Evolutionary conservation across 2,329 filamentous ascomycete genomes (phyloP).

Genomic region (Ophiosphaerella korrae): DNA sequence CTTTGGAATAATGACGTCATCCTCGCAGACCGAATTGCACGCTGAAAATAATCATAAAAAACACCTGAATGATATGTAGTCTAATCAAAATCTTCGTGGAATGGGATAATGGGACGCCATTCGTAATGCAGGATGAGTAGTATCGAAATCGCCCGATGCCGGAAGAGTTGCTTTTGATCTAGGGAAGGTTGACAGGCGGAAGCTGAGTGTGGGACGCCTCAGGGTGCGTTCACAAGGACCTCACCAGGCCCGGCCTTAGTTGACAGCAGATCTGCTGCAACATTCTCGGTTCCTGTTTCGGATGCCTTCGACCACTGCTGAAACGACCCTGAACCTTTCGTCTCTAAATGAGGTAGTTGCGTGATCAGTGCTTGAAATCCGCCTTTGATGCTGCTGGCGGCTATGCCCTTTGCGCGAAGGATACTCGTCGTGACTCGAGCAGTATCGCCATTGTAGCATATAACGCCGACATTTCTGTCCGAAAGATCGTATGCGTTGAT

Average conservation of each 20-base stretch:
- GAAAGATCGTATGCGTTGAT: constrained; percentile 24
- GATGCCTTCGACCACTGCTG: constrained; percentile 9
- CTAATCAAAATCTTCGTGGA: too few species aligned
- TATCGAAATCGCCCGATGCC: too few species aligned
- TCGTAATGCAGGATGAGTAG: too few species aligned
- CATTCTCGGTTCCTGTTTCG: not conserved
- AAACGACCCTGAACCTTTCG: constrained; percentile 5
- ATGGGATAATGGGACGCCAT: too few species aligned
- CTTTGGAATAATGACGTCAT: not conserved
- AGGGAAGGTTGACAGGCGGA: too few species aligned
- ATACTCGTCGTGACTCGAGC: constrained; percentile 27
- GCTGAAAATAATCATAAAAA: not conserved
- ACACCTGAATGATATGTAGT: too few species aligned
- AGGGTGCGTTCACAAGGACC: constrained; percentile 2
- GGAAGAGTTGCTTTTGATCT: too few species aligned
- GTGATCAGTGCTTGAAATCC: constrained; percentile 15
- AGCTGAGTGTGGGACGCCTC: not conserved
- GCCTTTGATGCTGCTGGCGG: constrained; percentile 22
- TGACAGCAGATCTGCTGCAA: constrained; percentile 9
- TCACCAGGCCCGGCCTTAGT: constrained; percentile 1
- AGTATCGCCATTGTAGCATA: constrained; percentile 26
- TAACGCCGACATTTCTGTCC: constrained; percentile 21
- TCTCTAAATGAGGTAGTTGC: constrained; percentile 16
- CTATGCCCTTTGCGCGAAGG: constrained; percentile 19
- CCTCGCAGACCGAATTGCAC: not conserved